These are phyloP conservation scores for Torulaspora maleeae DNA, from an alignment of 805 yeast genomes.

Conservation along the genomic window DNA sequence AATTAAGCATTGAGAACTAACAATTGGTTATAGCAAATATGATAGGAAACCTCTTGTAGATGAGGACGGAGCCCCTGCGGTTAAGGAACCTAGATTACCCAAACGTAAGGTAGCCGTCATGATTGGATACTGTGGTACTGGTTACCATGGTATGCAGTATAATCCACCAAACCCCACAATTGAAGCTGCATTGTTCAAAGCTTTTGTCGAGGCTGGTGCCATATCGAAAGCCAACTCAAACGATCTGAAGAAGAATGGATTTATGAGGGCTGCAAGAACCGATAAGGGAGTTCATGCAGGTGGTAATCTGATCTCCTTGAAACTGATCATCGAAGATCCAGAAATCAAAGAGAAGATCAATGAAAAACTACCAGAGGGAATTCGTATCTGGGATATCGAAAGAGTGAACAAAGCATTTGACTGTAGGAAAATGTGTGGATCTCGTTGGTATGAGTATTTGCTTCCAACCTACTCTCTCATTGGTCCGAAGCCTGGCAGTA, in stretches of 20 bases:
- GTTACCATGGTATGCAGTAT: slow-evolving; percentile 93
- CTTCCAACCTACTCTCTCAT: slow-evolving; percentile 87
- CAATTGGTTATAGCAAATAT: slow-evolving; percentile 12
- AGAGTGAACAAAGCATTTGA: slow-evolving; percentile 89
- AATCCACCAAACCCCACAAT: slow-evolving; percentile 86
- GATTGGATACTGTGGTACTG: slow-evolving; percentile 93
- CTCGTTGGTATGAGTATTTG: slow-evolving; percentile 91
- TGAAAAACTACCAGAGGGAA: slow-evolving; percentile 70
- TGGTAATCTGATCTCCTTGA: slow-evolving; percentile 82
- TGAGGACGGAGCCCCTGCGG: slow-evolving; percentile 58
- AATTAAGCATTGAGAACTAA: background rate
- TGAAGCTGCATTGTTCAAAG: slow-evolving; percentile 81
- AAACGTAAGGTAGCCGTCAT: slow-evolving; percentile 85
- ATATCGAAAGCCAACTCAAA: slow-evolving; percentile 79
- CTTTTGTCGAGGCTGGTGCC: slow-evolving; percentile 83
- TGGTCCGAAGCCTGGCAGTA: slow-evolving; percentile 80
- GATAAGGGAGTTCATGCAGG: slow-evolving; percentile 99
- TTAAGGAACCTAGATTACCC: slow-evolving; percentile 63
- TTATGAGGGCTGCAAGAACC: slow-evolving; percentile 81
- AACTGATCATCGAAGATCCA: slow-evolving; percentile 72
- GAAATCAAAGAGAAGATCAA: slow-evolving; percentile 73
- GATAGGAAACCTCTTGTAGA: slow-evolving; percentile 38
- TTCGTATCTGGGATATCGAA: slow-evolving; percentile 88
- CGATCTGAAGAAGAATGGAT: slow-evolving; percentile 81
- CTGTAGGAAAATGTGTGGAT: slow-evolving; percentile 90